These are phyloP conservation scores for Candida sp. DNA, from an alignment of 1,139 yeast species.

Conservation along the genomic window DNA sequence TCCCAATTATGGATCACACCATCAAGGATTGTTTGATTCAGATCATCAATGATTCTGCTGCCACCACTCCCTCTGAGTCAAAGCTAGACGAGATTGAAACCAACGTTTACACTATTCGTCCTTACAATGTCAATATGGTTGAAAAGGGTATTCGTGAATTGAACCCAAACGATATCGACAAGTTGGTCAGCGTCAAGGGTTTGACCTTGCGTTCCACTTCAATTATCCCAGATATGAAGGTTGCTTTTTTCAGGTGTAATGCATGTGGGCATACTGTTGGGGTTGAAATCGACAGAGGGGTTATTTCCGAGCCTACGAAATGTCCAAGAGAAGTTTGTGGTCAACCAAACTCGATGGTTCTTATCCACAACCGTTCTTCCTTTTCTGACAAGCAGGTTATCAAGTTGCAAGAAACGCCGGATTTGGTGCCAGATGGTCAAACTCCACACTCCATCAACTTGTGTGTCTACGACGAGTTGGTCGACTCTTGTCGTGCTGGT, in stretches of 20 bases:
- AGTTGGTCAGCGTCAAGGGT: conserved; percentile 90
- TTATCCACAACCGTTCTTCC: conserved; percentile 89
- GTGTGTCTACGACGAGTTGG: conserved; percentile 95
- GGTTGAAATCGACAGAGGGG: conserved; percentile 94
- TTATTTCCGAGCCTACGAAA: conserved; percentile 88
- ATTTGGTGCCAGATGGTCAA: conserved; percentile 98
- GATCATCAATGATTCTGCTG: conserved; percentile 60
- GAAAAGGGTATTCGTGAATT: conserved; percentile 90
- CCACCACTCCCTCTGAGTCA: conserved; percentile 34
- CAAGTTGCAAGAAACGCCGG: conserved; percentile 96
- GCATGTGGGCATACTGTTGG: conserved; percentile 95
- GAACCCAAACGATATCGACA: conserved; percentile 96
- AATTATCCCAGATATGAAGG: conserved; percentile 97
- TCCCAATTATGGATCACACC: conserved; percentile 98
- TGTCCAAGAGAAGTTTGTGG: conserved; percentile 92
- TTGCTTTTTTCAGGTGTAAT: conserved; percentile 93
- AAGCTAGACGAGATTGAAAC: conserved; percentile 74
- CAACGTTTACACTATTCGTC: conserved; percentile 84
- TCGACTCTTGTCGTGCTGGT: conserved; percentile 95
- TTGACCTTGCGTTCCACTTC: conserved; percentile 88
- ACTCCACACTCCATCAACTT: conserved; percentile 96
- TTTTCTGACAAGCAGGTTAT: conserved; percentile 97
- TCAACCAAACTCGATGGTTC: conserved; percentile 86
- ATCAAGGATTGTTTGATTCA: conserved; percentile 90
- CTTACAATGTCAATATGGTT: conserved; percentile 70